Evolutionary conservation across 1,284 basidiomycete species (phyloP).

Genomic region (Pseudozyma tsukubaensis): DNA sequence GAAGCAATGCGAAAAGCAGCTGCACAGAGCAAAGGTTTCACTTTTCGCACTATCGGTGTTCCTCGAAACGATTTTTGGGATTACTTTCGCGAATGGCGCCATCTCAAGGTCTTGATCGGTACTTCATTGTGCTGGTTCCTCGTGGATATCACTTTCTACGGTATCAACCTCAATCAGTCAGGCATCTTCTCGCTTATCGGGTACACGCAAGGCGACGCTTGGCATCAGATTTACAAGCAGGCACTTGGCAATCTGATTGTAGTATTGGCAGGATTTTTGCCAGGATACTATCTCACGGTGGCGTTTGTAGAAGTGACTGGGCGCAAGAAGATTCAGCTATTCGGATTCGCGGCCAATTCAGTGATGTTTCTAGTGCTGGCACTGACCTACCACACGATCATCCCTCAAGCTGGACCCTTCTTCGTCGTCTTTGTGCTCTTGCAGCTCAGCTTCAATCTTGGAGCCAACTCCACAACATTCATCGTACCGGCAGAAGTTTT

Average conservation of each 20-base stretch:
- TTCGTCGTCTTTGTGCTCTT: conserved; percentile 82
- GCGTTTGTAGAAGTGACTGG: conserved; percentile 61
- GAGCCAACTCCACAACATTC: conserved; percentile 84
- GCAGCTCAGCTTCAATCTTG: conserved; percentile 71
- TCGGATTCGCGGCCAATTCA: conserved; percentile 65
- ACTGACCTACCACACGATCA: conserved; percentile 58
- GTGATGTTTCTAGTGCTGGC: conserved; percentile 68
- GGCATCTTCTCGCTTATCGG: conserved; percentile 78
- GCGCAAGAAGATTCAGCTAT: conserved; percentile 67
- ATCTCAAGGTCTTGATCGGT: conserved; percentile 60
- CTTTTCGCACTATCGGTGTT: conserved; percentile 54
- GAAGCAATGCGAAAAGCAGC: conserved; percentile 24
- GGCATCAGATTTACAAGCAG: conserved; percentile 73
- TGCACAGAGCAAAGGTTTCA: conserved; percentile 53
- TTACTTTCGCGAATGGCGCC: conserved; percentile 63
- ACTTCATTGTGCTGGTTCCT: conserved; percentile 63
- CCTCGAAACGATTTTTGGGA: conserved; percentile 50
- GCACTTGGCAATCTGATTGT: conserved; percentile 69
- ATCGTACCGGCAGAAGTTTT: conserved; percentile 80
- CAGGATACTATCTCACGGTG: conserved; percentile 66
- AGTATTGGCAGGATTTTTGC: conserved; percentile 62
- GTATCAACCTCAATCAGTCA: conserved; percentile 82
- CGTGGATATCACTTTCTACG: conserved; percentile 80
- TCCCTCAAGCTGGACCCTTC: conserved; percentile 74
- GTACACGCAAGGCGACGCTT: conserved; percentile 70